Conservation (phyloP, 2,329 filamentous ascomycete species). For the Magnaporthiopsis poae region DNA sequence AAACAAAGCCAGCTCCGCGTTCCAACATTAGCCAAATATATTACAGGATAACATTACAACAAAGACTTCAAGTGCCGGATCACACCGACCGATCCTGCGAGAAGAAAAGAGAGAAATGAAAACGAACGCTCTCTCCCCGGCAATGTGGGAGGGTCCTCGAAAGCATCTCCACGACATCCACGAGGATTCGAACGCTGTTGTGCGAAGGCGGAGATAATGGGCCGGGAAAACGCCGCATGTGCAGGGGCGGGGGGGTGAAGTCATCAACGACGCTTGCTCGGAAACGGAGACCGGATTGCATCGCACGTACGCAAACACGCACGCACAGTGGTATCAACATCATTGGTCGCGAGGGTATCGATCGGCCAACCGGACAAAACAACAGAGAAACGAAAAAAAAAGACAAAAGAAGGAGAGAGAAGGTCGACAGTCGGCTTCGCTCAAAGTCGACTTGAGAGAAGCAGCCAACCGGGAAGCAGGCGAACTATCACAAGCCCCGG, state of each 20-base stretch:
- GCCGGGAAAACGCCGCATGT: background rate
- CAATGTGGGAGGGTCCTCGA: background rate
- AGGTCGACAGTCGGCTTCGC: background rate
- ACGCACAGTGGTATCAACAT: background rate
- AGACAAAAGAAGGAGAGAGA: background rate
- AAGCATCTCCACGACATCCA: background rate
- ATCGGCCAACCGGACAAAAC: background rate
- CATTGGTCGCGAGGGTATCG: background rate
- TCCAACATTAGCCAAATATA: slow-evolving; percentile 1
- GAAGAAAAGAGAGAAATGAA: background rate
- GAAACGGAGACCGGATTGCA: background rate
- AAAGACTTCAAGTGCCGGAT: background rate
- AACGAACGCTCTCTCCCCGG: background rate
- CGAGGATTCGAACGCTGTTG: background rate
- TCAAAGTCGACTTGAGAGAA: background rate
- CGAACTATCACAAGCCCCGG: background rate
- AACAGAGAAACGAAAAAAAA: background rate
- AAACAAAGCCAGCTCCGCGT: background rate
- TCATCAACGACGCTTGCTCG: background rate
- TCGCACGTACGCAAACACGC: background rate
- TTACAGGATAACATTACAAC: background rate
- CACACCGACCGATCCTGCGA: background rate
- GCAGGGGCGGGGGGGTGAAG: background rate
- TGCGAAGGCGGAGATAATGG: background rate
- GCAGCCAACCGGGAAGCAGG: background rate